Evolutionary conservation across 2,329 filamentous ascomycete species (phyloP).

Genomic region (Fusarium pseudocircinatum): DNA sequence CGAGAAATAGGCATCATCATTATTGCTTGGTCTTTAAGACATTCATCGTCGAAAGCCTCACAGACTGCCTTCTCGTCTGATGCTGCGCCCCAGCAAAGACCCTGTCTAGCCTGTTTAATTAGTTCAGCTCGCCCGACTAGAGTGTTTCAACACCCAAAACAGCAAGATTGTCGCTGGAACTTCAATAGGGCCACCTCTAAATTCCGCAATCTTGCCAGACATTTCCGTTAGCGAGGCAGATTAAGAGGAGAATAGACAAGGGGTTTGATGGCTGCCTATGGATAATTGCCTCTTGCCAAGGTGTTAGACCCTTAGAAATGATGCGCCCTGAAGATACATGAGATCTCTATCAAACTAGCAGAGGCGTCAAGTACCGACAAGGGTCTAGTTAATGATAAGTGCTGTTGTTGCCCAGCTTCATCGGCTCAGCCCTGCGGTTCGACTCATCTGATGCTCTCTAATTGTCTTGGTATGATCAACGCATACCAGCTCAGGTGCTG

Average conservation of each 20-base stretch:
- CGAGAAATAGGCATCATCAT: background rate
- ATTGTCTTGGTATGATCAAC: background rate
- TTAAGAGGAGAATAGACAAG: background rate
- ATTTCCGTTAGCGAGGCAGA: slow-evolving; percentile 23
- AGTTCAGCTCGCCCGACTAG: slow-evolving; percentile 23
- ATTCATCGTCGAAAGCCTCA: slow-evolving; percentile 7
- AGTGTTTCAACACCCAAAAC: slow-evolving; percentile 11
- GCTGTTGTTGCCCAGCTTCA: background rate
- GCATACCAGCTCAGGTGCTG: background rate
- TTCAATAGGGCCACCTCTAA: background rate
- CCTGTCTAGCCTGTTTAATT: slow-evolving; percentile 6
- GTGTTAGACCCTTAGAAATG: too few species aligned
- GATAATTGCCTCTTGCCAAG: slow-evolving; percentile 12
- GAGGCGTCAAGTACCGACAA: background rate
- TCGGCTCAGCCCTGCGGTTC: background rate
- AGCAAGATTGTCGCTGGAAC: slow-evolving; percentile 20
- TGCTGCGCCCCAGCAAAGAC: slow-evolving; percentile 25
- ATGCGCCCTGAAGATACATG: background rate
- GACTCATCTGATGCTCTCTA: slow-evolving; percentile 5
- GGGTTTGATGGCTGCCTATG: slow-evolving; percentile 1
- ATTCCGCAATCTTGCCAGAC: slow-evolving; percentile 15
- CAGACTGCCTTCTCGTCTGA: slow-evolving; percentile 9
- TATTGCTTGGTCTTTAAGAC: background rate
- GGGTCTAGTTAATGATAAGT: background rate
- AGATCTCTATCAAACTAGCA: fast-evolving